Conservation (phyloP, 2,329 filamentous ascomycete species). For the Fusarium ramigenum region DNA sequence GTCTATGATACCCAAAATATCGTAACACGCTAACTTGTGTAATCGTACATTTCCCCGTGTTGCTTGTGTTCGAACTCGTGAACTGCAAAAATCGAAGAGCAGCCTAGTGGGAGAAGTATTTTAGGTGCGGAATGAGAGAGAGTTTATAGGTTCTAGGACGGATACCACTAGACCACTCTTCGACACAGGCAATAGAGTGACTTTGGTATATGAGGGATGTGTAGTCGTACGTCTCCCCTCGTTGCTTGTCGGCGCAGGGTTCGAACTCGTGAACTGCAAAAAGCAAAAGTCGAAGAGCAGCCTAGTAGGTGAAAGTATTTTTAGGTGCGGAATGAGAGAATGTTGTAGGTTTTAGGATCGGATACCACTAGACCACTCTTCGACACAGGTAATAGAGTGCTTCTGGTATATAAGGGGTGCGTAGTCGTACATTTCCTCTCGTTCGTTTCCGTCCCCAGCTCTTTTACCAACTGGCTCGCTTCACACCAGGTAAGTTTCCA, state of each 20-base stretch:
- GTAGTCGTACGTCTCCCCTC: conserved; percentile 31
- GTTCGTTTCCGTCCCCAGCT: neutral
- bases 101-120: neutral
- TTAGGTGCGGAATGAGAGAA: neutral
- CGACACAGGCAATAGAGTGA: neutral
- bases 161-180: neutral
- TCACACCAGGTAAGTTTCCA: conserved; percentile 89
- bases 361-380: neutral
- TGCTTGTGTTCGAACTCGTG: neutral
- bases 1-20: conserved; percentile 12
- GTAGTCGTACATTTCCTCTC: conserved; percentile 31
- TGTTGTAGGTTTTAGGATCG: neutral
- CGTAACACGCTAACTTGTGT: neutral
- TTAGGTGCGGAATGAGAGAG: neutral
- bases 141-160: neutral
- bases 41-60: conserved; percentile 33
- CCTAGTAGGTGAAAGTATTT: neutral
- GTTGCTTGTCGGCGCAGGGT: neutral
- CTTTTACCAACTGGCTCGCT: conserved; percentile 92
- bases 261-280: neutral
- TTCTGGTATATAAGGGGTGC: neutral
- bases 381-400: neutral
- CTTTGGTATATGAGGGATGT: neutral
- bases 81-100: neutral
- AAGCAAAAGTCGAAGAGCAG: neutral